These are phyloP conservation scores for Fusarium sp. DNA, from an alignment of 2,329 filamentous ascomycete genomes.

Conservation along the genomic window DNA sequence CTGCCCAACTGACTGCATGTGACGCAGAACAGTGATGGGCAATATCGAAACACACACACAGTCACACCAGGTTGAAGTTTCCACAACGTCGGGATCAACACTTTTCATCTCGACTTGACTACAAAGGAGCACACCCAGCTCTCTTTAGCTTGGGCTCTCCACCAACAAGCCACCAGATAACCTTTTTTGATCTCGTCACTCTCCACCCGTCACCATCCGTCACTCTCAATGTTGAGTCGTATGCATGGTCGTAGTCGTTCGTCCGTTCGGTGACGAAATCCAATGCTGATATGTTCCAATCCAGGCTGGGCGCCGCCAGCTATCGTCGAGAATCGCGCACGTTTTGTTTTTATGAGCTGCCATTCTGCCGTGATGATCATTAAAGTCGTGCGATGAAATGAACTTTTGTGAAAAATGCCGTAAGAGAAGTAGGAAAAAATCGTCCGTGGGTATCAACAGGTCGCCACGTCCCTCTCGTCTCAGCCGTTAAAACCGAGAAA, in stretches of 20 bases:
- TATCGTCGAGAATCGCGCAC: conserved; percentile 47
- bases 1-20: conserved; percentile 6
- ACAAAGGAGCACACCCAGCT: conserved; percentile 50
- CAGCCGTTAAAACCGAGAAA: conserved; percentile 40
- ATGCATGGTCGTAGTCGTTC: conserved; percentile 42
- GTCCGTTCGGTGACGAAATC: conserved; percentile 47
- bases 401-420: conserved; percentile 49
- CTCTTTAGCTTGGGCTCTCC: conserved; percentile 42
- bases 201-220: conserved; percentile 47
- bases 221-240: conserved; percentile 45
- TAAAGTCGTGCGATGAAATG: conserved; percentile 48
- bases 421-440: conserved; percentile 47
- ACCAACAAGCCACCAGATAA: conserved; percentile 42
- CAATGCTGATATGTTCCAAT: conserved; percentile 49
- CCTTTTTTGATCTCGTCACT: conserved; percentile 43
- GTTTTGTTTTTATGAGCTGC: conserved; percentile 43
- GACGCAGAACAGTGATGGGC: conserved; percentile 25
- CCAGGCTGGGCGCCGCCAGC: conserved; percentile 39
- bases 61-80: conserved; percentile 46
- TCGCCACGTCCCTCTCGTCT: conserved; percentile 55
- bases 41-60: conserved; percentile 43
- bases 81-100: conserved; percentile 50
- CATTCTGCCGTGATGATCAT: conserved; percentile 48
- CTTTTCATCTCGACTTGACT: conserved; percentile 55
- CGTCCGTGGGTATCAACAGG: conserved; percentile 58